Conservation (phyloP, 2,329 filamentous ascomycete species). For the Alternaria arborescens region DNA sequence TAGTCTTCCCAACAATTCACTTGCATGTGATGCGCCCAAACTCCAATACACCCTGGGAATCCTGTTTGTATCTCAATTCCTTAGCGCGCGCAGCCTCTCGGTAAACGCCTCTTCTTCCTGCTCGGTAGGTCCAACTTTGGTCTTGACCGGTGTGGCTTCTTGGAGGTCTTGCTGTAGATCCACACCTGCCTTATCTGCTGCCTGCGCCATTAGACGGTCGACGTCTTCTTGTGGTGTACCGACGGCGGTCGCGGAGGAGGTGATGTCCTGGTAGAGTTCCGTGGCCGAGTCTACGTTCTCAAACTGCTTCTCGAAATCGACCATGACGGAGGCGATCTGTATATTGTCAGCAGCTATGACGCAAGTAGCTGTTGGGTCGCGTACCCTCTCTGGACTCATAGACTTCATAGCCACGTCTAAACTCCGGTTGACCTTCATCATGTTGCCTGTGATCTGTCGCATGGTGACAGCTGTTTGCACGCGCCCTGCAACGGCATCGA, state of each 20-base stretch:
- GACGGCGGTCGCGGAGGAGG: constrained; percentile 77
- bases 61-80: constrained; percentile 45
- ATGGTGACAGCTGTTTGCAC: constrained; percentile 72
- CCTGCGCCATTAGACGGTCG: constrained; percentile 82
- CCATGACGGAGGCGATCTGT: constrained; percentile 71
- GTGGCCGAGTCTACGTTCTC: constrained; percentile 62
- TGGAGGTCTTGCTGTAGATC: constrained; percentile 80
- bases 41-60: constrained; percentile 2
- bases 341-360: background rate
- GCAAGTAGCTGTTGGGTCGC: constrained; percentile 6
- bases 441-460: constrained; percentile 67
- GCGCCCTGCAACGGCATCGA: constrained; percentile 67
- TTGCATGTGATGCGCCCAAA: constrained; percentile 7
- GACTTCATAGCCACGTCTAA: constrained; percentile 70
- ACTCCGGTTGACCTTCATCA: constrained; percentile 69
- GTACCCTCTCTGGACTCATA: constrained; percentile 69
- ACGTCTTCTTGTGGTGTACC: constrained; percentile 84
- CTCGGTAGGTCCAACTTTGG: constrained; percentile 72
- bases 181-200: constrained; percentile 87
- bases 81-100: constrained; percentile 64
- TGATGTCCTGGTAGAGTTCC: constrained; percentile 85
- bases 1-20: constrained; percentile 2
- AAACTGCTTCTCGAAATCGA: constrained; percentile 68
- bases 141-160: constrained; percentile 63
- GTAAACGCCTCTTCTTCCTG: constrained; percentile 80